Evolutionary conservation across 2,329 filamentous ascomycete species (phyloP).

Genomic region (Monosporascus sp.): DNA sequence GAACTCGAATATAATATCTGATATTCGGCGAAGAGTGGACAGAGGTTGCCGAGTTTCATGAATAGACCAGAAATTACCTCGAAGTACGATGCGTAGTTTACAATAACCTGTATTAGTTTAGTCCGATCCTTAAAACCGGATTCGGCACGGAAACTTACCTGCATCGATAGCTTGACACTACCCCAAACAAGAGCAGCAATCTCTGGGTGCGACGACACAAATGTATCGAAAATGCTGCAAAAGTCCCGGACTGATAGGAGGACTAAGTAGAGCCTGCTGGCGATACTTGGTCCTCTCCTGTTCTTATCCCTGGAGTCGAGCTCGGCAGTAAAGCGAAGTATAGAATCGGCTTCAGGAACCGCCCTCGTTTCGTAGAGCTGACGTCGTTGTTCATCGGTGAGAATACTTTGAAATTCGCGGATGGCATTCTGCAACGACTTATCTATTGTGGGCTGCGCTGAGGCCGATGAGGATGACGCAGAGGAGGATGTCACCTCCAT

Average conservation of each 20-base stretch:
- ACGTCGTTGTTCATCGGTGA: not conserved
- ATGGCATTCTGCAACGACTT: not conserved
- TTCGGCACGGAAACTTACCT: constrained; percentile 17
- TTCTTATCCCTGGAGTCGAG: constrained; percentile 24
- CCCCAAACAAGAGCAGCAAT: constrained; percentile 39
- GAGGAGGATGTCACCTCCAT: too few relatives aligned
- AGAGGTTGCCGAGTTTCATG: constrained; percentile 26
- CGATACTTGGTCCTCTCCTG: constrained; percentile 20
- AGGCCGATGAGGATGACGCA: not conserved
- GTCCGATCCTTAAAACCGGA: not conserved
- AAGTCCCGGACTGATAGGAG: constrained; percentile 33
- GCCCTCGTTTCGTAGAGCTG: not conserved
- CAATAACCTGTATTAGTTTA: constrained; percentile 17
- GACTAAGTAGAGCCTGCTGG: constrained; percentile 22
- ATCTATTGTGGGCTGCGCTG: not conserved
- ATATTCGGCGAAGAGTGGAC: constrained; percentile 33
- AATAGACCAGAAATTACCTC: constrained; percentile 32
- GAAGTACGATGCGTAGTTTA: constrained; percentile 33
- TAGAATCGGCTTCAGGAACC: constrained; percentile 22
- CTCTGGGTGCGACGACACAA: constrained; percentile 30
- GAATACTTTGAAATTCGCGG: constrained; percentile 1
- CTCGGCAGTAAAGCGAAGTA: constrained; percentile 32
- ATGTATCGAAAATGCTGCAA: constrained; percentile 29
- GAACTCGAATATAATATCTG: constrained; percentile 29
- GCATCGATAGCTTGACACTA: constrained; percentile 34